phyloP scores from a whole-genome alignment of 139 green algal genomes.

The Auxenochlorella pyrenoidosa region DNA sequence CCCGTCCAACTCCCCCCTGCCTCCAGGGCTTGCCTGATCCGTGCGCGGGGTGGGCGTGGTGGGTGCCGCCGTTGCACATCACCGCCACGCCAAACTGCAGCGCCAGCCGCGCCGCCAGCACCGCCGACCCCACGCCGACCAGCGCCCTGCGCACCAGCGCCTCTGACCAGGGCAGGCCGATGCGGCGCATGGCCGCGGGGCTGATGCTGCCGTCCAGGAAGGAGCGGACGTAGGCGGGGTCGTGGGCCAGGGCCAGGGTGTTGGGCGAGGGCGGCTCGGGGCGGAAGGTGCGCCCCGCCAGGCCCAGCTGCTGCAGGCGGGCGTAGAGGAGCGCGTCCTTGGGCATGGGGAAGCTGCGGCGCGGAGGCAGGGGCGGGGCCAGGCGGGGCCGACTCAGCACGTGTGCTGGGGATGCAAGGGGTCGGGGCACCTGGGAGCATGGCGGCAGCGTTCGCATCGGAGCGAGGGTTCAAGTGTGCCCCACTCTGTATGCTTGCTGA shows the following conservation, averaged over 20 bases:
- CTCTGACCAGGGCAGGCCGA: constrained; percentile 63
- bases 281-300: constrained; percentile 57
- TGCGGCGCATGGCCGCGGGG: constrained; percentile 44
- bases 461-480: too few species aligned
- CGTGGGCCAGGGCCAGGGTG: constrained; percentile 56
- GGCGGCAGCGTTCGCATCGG: too few species aligned
- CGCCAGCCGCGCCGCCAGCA: constrained; percentile 61
- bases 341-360: constrained; percentile 61
- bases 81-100: constrained; percentile 57
- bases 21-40: constrained; percentile 45
- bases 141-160: constrained; percentile 59
- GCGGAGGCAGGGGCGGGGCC: not conserved
- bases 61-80: constrained; percentile 71
- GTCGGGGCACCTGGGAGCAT: too few species aligned
- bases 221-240: constrained; percentile 33
- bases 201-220: constrained; percentile 56
- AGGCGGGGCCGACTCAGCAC: not conserved
- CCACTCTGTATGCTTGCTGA: too few species aligned
- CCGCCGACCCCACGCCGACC: constrained; percentile 53
- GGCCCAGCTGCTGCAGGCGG: constrained; percentile 38
- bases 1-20: not conserved
- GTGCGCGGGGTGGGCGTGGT: constrained; percentile 60
- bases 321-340: constrained; percentile 67
- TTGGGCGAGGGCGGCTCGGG: constrained; percentile 37
- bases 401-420: too few species aligned